Percentiles rank a stretch among this genome's conserved stretches.
phyloP scores from a whole-genome alignment of 768 basidiomycete genomes.

The Gyrodon lividus region DNA sequence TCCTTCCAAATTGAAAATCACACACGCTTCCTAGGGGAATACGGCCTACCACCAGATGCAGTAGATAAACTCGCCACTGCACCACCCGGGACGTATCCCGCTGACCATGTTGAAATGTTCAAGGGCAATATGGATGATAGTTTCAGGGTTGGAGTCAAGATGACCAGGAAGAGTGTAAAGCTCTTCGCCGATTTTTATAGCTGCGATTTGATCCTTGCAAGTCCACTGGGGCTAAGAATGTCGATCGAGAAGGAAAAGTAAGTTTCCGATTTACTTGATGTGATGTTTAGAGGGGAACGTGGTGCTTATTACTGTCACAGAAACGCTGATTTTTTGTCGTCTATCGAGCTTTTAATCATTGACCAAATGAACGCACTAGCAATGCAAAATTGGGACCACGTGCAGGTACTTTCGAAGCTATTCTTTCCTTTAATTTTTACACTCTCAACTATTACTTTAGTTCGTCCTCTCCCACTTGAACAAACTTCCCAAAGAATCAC shows the following conservation, averaged over 20 bases:
- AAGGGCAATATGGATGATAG: slow-evolving; percentile 97
- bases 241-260: slow-evolving; percentile 94
- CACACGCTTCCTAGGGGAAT: slow-evolving; percentile 78
- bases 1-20: slow-evolving; percentile 86
- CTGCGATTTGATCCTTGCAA: slow-evolving; percentile 89
- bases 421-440: slow-evolving; percentile 1
- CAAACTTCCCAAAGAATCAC: slow-evolving; percentile 88
- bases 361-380: slow-evolving; percentile 91
- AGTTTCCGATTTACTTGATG: slow-evolving; percentile 24
- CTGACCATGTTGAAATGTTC: slow-evolving; percentile 91
- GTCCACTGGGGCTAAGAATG: slow-evolving; percentile 87
- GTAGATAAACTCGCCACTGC: slow-evolving; percentile 78
- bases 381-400: slow-evolving; percentile 99
- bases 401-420: slow-evolving; percentile 56
- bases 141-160: slow-evolving; percentile 88
- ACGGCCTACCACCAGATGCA: slow-evolving; percentile 73
- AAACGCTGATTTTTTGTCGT: slow-evolving; percentile 87
- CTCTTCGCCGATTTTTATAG: slow-evolving; percentile 89
- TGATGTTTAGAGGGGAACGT: neutral
- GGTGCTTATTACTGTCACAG: slow-evolving; percentile 37
- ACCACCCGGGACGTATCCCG: slow-evolving; percentile 74
- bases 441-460: slow-evolving; percentile 38
- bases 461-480: slow-evolving; percentile 86
- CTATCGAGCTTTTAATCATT: slow-evolving; percentile 86
- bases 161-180: slow-evolving; percentile 90